Percentiles rank a stretch among this genome's conserved stretches.
These are phyloP conservation scores for Cyphellophora attinorum DNA, from an alignment of 2,329 filamentous ascomycete genomes.

Conservation along the genomic window DNA sequence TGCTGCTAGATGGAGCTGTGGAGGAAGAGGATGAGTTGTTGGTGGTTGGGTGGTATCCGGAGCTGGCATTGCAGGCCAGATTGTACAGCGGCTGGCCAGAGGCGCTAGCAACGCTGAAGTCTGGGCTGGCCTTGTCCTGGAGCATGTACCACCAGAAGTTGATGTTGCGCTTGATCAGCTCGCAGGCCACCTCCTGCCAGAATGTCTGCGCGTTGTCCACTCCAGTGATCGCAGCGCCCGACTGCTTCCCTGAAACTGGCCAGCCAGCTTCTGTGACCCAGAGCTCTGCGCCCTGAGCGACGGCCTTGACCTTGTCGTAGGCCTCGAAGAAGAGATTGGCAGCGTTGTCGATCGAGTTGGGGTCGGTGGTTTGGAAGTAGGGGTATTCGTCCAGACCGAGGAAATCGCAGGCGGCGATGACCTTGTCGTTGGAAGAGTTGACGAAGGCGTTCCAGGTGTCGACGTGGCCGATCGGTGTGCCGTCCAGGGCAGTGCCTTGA, in stretches of 20 bases:
- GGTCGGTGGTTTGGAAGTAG: slow-evolving; percentile 39
- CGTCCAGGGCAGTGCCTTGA: slow-evolving; percentile 48
- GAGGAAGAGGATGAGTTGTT: slow-evolving; percentile 2
- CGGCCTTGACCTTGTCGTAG: slow-evolving; percentile 27
- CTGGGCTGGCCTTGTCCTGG: slow-evolving; percentile 26
- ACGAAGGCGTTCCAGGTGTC: slow-evolving; percentile 58
- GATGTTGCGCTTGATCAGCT: slow-evolving; percentile 44
- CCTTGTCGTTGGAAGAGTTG: slow-evolving; percentile 48
- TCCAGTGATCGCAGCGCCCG: slow-evolving; percentile 46
- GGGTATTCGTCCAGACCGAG: slow-evolving; percentile 50
- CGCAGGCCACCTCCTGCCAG: slow-evolving; percentile 55
- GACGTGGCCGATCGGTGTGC: slow-evolving; percentile 48
- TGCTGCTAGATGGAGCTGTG: slow-evolving; percentile 2
- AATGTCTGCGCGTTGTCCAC: slow-evolving; percentile 52
- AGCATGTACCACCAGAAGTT: slow-evolving; percentile 36
- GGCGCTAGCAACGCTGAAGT: slow-evolving; percentile 28
- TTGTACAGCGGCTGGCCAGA: slow-evolving; percentile 27
- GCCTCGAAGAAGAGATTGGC: slow-evolving; percentile 42
- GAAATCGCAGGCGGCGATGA: slow-evolving; percentile 55
- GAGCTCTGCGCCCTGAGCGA: slow-evolving; percentile 43
- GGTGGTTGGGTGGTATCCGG: slow-evolving; percentile 7
- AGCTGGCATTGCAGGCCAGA: slow-evolving; percentile 23
- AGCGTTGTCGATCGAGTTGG: slow-evolving; percentile 41
- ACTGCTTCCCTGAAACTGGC: slow-evolving; percentile 46
- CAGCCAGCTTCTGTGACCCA: slow-evolving; percentile 60